These are phyloP conservation scores for Colletotrichum graminicola DNA, from an alignment of 2,329 filamentous ascomycete genomes.

Conservation along the genomic window DNA sequence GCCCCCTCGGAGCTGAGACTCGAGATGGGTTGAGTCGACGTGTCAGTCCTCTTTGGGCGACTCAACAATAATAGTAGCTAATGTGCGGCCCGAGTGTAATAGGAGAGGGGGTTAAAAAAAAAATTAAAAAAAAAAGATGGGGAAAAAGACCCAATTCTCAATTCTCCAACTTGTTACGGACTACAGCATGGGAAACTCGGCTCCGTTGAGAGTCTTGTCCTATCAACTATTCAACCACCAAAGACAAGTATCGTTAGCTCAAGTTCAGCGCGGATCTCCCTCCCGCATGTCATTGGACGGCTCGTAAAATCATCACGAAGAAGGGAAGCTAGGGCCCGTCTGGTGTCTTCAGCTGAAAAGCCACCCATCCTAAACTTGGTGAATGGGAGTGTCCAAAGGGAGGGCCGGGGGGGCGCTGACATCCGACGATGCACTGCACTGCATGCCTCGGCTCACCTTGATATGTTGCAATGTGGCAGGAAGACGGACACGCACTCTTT, in stretches of 20 bases:
- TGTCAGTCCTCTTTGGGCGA: not conserved
- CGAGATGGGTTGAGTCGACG: not conserved
- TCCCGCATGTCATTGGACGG: not conserved
- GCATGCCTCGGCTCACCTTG: not conserved
- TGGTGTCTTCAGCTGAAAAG: slow-evolving; percentile 15
- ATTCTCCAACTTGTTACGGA: not conserved
- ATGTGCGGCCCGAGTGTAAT: not conserved
- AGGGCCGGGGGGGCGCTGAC: too few relatives aligned
- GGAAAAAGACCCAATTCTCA: not conserved
- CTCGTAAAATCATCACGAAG: not conserved
- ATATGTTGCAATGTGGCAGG: not conserved
- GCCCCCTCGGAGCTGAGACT: not conserved
- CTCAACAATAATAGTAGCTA: not conserved
- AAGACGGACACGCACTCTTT: not conserved
- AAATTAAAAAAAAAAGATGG: too few relatives aligned
- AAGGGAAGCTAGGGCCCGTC: not conserved
- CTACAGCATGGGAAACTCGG: not conserved
- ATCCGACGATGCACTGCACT: not conserved
- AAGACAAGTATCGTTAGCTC: not conserved
- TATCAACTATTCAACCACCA: not conserved
- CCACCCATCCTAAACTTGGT: not conserved
- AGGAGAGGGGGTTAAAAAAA: too few relatives aligned
- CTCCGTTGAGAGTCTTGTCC: not conserved
- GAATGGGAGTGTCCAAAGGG: not conserved
- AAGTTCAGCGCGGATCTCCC: not conserved